phyloP scores from a whole-genome alignment of 2,329 filamentous ascomycete genomes.

The Venturia oleaginea region DNA sequence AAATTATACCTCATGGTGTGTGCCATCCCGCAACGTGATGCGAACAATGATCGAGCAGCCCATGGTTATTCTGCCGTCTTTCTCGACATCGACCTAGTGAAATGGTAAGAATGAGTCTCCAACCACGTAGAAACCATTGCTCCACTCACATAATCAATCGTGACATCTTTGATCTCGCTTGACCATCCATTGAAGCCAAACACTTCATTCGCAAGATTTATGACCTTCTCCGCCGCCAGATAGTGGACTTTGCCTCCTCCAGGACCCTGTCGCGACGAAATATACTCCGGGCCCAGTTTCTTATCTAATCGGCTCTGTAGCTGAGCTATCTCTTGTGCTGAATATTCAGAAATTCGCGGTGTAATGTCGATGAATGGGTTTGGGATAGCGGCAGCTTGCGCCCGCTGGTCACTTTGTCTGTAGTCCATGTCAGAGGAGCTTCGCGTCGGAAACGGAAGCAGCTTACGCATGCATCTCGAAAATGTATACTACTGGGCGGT shows the following conservation, averaged over 20 bases:
- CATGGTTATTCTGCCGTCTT: slow-evolving; percentile 60
- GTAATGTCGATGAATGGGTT: slow-evolving; percentile 77
- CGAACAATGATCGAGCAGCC: slow-evolving; percentile 86
- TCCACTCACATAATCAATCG: slow-evolving; percentile 71
- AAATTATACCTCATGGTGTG: slow-evolving; percentile 67
- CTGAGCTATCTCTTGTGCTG: slow-evolving; percentile 81
- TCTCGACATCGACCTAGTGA: slow-evolving; percentile 4
- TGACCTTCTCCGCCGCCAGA: slow-evolving; percentile 91
- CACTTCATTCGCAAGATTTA: slow-evolving; percentile 86
- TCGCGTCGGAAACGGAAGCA: background rate
- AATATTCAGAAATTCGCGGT: slow-evolving; percentile 67
- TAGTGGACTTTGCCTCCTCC: slow-evolving; percentile 86
- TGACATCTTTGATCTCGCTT: slow-evolving; percentile 86
- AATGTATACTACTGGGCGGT: background rate
- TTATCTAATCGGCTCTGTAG: slow-evolving; percentile 81
- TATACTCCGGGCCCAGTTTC: slow-evolving; percentile 91
- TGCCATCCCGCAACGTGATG: slow-evolving; percentile 83
- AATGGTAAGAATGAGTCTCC: background rate
- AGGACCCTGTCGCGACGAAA: slow-evolving; percentile 76
- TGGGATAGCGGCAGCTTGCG: slow-evolving; percentile 23
- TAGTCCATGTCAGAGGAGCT: background rate
- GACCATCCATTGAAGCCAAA: slow-evolving; percentile 99
- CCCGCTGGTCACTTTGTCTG: slow-evolving; percentile 10
- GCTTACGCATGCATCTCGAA: slow-evolving; percentile 5
- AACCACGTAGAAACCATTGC: background rate